Evolutionary conservation across 352 stramenopile genomes (phyloP).

Genomic region (Pythium apleroticum): DNA sequence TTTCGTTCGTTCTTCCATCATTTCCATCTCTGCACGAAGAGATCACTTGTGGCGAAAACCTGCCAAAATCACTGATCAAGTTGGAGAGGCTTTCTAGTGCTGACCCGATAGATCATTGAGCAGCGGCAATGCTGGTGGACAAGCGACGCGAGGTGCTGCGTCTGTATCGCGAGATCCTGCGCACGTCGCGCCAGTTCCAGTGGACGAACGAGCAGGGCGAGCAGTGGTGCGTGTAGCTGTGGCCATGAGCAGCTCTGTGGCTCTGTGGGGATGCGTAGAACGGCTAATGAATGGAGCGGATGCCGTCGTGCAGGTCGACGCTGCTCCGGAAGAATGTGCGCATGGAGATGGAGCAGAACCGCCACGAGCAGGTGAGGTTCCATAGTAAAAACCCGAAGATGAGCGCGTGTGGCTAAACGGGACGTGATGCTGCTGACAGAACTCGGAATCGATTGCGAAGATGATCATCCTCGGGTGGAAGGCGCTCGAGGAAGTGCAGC

Average conservation of each 20-base stretch:
- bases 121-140: conserved; percentile 38
- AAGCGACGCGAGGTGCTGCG: conserved; percentile 77
- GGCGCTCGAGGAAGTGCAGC: conserved; percentile 72
- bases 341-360: conserved; percentile 80
- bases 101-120: too few species aligned
- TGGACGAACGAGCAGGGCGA: conserved; percentile 75
- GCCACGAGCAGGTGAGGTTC: conserved; percentile 56
- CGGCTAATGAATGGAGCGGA: background rate
- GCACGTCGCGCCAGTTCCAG: conserved; percentile 68
- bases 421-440: conserved; percentile 29
- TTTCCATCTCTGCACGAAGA: background rate
- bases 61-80: conserved; percentile 9
- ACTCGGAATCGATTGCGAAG: conserved; percentile 75
- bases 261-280: background rate
- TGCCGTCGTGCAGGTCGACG: conserved; percentile 33
- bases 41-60: background rate
- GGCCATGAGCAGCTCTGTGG: background rate
- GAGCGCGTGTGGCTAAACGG: background rate
- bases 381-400: background rate
- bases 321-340: conserved; percentile 71
- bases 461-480: conserved; percentile 80
- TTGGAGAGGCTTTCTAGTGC: conserved; percentile 2
- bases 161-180: conserved; percentile 81
- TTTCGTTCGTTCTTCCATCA: background rate
- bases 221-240: conserved; percentile 46